Conservation (phyloP, 2,329 filamentous ascomycete species). For the Periglandula ipomoeae region DNA sequence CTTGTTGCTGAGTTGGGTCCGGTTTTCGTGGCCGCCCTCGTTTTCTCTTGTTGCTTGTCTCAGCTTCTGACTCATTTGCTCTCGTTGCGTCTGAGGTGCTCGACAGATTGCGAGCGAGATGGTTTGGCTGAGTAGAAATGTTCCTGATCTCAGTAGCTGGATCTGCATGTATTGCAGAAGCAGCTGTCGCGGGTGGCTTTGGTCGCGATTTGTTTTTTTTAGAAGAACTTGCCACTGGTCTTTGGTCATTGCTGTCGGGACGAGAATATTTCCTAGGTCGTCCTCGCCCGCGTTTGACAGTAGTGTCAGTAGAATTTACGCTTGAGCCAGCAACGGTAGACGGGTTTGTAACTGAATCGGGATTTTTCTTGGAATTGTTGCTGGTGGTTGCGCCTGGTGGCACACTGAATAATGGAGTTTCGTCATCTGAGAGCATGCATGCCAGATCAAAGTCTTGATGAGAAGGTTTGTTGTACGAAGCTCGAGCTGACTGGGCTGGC, state of each 20-base stretch:
- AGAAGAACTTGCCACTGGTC: not conserved
- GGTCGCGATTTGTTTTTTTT: not conserved
- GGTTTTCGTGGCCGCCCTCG: constrained; percentile 8
- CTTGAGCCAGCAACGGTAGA: not conserved
- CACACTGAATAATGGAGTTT: constrained; percentile 20
- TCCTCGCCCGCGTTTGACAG: constrained; percentile 2
- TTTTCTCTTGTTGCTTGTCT: constrained; percentile 3
- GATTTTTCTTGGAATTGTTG: not conserved
- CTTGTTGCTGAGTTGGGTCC: not conserved
- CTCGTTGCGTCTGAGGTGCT: not conserved
- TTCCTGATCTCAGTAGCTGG: not conserved
- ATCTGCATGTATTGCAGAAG: not conserved
- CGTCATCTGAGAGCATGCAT: constrained; percentile 26
- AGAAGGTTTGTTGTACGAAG: not conserved
- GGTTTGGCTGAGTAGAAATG: not conserved
- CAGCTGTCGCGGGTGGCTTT: not conserved
- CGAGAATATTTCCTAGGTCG: constrained; percentile 3
- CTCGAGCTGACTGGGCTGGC: not conserved
- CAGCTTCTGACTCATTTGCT: not conserved
- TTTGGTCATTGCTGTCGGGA: not conserved
- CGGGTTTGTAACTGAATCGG: not conserved
- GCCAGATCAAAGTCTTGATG: constrained; percentile 7
- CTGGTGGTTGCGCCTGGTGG: not conserved
- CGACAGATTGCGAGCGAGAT: not conserved
- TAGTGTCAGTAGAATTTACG: not conserved